These are phyloP conservation scores for Neurospora sp. DNA, from an alignment of 495 filamentous ascomycete species.

Conservation along the genomic window DNA sequence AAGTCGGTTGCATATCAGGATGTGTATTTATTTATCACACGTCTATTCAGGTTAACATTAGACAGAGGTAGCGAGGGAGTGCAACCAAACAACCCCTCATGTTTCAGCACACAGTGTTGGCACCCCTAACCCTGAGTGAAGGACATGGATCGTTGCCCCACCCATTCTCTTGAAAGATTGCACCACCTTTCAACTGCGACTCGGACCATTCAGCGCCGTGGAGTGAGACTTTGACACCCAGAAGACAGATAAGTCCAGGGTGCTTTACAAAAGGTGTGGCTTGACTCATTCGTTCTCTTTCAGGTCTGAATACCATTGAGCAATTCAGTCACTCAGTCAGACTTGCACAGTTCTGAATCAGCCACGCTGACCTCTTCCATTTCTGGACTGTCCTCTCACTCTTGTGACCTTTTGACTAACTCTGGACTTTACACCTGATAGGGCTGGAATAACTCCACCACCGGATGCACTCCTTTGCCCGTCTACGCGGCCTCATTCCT, in stretches of 20 bases:
- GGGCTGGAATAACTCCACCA: background rate
- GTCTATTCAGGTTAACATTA: background rate
- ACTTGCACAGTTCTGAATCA: background rate
- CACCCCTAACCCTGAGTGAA: background rate
- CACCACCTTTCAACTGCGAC: background rate
- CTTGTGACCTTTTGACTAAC: background rate
- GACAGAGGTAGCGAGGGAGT: background rate
- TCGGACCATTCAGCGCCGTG: background rate
- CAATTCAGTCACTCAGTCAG: background rate
- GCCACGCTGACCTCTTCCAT: constrained; percentile 17
- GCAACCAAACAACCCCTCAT: background rate
- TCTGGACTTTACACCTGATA: background rate
- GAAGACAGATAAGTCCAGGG: background rate
- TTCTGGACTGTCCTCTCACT: background rate
- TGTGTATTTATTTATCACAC: too few species aligned
- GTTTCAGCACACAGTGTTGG: background rate
- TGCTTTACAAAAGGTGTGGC: background rate
- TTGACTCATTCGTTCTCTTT: background rate
- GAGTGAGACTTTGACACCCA: background rate
- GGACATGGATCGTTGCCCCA: background rate
- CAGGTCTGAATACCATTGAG: background rate
- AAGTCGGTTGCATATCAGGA: too few species aligned
- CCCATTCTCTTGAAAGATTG: background rate
- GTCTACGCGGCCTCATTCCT: constrained; percentile 5
- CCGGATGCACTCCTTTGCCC: constrained; percentile 17